Evolutionary conservation across 2,329 filamentous ascomycete genomes (phyloP).

Genomic region (Pestalotiopsis sp.): DNA sequence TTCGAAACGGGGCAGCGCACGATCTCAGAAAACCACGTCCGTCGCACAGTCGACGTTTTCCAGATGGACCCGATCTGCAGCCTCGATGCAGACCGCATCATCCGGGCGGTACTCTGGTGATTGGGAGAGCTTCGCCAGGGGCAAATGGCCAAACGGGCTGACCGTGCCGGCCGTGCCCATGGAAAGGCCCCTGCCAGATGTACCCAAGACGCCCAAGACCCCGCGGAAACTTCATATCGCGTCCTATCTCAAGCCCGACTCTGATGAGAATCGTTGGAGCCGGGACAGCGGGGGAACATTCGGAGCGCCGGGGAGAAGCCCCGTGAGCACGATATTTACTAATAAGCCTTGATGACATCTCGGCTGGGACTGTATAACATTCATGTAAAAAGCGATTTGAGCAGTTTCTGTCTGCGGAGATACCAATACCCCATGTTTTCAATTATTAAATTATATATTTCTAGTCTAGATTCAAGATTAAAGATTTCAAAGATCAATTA

Average conservation of each 20-base stretch:
- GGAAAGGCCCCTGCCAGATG: background rate
- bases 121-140: slow-evolving; percentile 13
- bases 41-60: background rate
- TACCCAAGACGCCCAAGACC: slow-evolving; percentile 7
- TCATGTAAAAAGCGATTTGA: background rate
- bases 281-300: slow-evolving; percentile 15
- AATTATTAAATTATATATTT: background rate
- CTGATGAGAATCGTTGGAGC: background rate
- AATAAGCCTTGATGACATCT: slow-evolving; percentile 5
- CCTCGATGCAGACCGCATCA: slow-evolving; percentile 8
- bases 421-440: background rate
- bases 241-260: slow-evolving; percentile 2
- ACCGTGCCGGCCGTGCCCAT: slow-evolving; percentile 10
- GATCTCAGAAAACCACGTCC: slow-evolving; percentile 1
- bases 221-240: background rate
- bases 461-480: background rate
- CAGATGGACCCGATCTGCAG: slow-evolving; percentile 10
- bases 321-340: background rate
- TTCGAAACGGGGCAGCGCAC: background rate
- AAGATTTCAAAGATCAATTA: background rate
- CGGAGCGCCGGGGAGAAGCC: slow-evolving; percentile 9
- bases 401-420: background rate
- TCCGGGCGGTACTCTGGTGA: slow-evolving; percentile 11
- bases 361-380: slow-evolving; percentile 1
- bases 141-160: slow-evolving; percentile 13